These are phyloP conservation scores for Triticum monococcum DNA, from an alignment of 176 grass and related monocot species.

Conservation along the genomic window DNA sequence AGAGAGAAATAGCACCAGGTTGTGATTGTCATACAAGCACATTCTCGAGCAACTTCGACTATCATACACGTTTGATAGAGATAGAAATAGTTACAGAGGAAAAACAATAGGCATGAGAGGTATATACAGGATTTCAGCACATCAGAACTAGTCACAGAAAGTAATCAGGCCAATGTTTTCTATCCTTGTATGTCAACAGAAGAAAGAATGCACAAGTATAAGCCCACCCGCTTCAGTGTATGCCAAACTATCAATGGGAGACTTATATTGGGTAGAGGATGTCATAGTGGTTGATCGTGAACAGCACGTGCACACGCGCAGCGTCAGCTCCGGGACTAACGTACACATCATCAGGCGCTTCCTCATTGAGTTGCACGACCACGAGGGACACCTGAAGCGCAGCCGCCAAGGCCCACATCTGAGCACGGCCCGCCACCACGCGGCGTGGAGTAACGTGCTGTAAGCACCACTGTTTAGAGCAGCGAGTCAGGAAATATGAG, in stretches of 20 bases:
- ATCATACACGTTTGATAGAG: neutral
- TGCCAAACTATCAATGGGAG: neutral
- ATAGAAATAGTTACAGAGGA: neutral
- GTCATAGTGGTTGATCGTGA: neutral
- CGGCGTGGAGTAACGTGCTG: neutral
- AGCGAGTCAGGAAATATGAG: neutral
- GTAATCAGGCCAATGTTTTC: neutral
- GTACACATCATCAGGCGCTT: neutral
- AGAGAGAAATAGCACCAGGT: no score
- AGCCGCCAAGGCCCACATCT: neutral
- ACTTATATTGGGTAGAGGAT: neutral
- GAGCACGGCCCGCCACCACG: neutral
- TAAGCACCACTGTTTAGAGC: constrained; percentile 33
- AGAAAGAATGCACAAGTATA: neutral
- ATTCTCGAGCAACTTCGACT: neutral
- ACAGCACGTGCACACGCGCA: neutral
- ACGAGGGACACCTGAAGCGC: constrained; percentile 25
- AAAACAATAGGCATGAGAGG: neutral
- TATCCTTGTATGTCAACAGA: neutral
- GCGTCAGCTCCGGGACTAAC: neutral
- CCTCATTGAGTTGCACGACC: constrained; percentile 9
- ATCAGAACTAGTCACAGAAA: neutral
- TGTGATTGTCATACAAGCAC: neutral
- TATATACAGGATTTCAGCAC: neutral
- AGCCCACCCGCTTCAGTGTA: neutral